Percentiles rank a stretch among this genome's conserved stretches.
These are phyloP conservation scores for Salvia hispanica DNA, from an alignment of 257 asterid species.

Conservation along the genomic window DNA sequence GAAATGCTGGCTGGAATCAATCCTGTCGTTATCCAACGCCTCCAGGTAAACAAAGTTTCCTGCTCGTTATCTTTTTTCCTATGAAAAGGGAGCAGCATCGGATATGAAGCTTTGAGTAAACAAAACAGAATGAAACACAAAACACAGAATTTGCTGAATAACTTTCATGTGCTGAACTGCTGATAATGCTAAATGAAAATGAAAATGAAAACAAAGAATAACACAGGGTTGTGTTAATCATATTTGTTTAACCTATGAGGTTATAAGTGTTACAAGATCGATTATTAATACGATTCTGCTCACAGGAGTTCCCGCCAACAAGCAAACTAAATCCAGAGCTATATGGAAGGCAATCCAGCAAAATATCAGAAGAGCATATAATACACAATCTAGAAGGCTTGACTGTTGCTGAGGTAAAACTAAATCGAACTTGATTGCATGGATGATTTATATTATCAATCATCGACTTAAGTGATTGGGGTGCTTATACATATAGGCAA, in stretches of 20 bases:
- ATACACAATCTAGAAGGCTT: conserved; percentile 49
- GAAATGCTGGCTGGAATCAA: conserved; percentile 81
- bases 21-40: conserved; percentile 64
- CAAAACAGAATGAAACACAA: conserved; percentile 13
- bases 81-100: background rate
- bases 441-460: conserved; percentile 10
- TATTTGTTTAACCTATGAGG: background rate
- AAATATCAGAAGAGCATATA: conserved; percentile 52
- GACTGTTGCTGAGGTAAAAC: conserved; percentile 53
- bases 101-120: conserved; percentile 6
- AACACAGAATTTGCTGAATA: conserved; percentile 7
- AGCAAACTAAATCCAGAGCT: conserved; percentile 58
- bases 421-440: conserved; percentile 3
- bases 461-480: conserved; percentile 12
- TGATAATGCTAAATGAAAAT: background rate
- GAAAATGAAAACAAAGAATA: background rate
- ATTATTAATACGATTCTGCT: background rate
- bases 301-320: conserved; percentile 73
- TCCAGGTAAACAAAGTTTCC: conserved; percentile 51
- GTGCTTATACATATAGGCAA: conserved; percentile 49
- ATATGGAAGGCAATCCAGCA: conserved; percentile 65
- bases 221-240: background rate
- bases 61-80: conserved; percentile 4
- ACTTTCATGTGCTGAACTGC: conserved; percentile 11
- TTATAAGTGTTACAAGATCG: conserved; percentile 1